Percentiles rank a stretch among this genome's conserved stretches.
Evolutionary conservation across 148 eudicot species (phyloP).

Genomic region (Nepenthes gracilis): DNA sequence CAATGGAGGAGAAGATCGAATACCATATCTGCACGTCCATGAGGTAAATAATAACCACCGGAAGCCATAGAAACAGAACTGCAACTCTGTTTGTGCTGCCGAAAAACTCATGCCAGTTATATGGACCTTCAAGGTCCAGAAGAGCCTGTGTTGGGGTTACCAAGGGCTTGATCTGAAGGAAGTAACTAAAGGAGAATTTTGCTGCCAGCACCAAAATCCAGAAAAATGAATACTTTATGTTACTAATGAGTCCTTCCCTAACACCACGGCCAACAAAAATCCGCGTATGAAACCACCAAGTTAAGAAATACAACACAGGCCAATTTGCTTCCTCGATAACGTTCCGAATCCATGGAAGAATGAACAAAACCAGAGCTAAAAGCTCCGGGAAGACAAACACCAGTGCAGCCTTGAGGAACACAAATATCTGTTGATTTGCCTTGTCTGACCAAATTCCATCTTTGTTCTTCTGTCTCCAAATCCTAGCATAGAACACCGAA

Average conservation of each 20-base stretch:
- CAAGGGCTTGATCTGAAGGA: constrained; percentile 80
- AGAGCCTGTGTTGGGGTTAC: constrained; percentile 61
- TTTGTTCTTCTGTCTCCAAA: constrained; percentile 69
- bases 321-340: constrained; percentile 53
- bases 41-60: constrained; percentile 66
- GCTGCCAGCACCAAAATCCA: constrained; percentile 64
- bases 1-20: constrained; percentile 49
- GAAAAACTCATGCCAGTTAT: constrained; percentile 83
- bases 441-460: constrained; percentile 51
- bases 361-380: constrained; percentile 54
- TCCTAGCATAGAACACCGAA: constrained; percentile 60
- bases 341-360: constrained; percentile 74
- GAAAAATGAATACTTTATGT: constrained; percentile 64
- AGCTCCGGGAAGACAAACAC: constrained; percentile 71
- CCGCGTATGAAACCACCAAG: constrained; percentile 90
- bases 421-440: constrained; percentile 33
- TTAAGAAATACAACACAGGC: constrained; percentile 39
- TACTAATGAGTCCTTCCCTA: constrained; percentile 71
- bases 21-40: constrained; percentile 94
- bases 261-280: constrained; percentile 75
- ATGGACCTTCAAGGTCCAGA: constrained; percentile 25
- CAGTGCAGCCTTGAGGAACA: constrained; percentile 52
- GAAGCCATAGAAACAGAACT: constrained; percentile 60
- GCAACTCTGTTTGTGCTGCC: constrained; percentile 55
- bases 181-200: constrained; percentile 82